Conservation (phyloP, 2,329 filamentous ascomycete genomes). For the Monosporascus cannonballus region DNA sequence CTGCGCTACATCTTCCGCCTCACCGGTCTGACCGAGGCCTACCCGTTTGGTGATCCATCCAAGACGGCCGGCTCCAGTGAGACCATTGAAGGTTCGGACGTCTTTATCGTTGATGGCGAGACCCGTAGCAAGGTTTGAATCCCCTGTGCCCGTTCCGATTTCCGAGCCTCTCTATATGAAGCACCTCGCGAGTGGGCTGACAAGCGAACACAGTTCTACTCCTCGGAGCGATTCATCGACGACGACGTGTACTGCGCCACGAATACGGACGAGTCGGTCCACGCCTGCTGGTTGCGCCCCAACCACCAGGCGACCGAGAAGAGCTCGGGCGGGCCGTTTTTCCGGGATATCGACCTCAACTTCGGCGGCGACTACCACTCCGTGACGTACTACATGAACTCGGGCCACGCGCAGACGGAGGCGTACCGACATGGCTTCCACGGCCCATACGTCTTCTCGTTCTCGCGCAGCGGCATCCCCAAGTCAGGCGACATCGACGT, state of each 20-base stretch:
- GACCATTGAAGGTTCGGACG: slow-evolving; percentile 40
- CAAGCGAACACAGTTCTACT: slow-evolving; percentile 41
- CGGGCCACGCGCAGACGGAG: slow-evolving; percentile 50
- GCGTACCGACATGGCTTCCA: slow-evolving; percentile 49
- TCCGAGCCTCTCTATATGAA: too few relatives aligned
- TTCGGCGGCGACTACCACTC: slow-evolving; percentile 43
- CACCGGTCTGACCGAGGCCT: slow-evolving; percentile 30
- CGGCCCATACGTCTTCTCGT: slow-evolving; percentile 52
- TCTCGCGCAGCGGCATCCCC: slow-evolving; percentile 45
- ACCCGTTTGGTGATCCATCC: slow-evolving; percentile 38
- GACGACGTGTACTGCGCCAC: slow-evolving; percentile 48
- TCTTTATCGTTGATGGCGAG: slow-evolving; percentile 45
- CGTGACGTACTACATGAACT: slow-evolving; percentile 58
- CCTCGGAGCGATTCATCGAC: slow-evolving; percentile 54
- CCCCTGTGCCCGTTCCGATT: too few relatives aligned
- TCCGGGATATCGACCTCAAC: slow-evolving; percentile 50
- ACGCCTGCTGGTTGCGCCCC: slow-evolving; percentile 26
- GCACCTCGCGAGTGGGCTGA: background rate
- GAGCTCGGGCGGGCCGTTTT: slow-evolving; percentile 53
- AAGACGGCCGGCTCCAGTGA: slow-evolving; percentile 36
- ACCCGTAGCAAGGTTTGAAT: slow-evolving; percentile 46
- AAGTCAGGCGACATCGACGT: slow-evolving; percentile 38
- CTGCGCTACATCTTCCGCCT: slow-evolving; percentile 43
- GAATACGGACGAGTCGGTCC: slow-evolving; percentile 16
- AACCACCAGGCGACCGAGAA: slow-evolving; percentile 45